These are phyloP conservation scores for Trichoderma guizhouense DNA, from an alignment of 2,329 filamentous ascomycete genomes.

Conservation along the genomic window DNA sequence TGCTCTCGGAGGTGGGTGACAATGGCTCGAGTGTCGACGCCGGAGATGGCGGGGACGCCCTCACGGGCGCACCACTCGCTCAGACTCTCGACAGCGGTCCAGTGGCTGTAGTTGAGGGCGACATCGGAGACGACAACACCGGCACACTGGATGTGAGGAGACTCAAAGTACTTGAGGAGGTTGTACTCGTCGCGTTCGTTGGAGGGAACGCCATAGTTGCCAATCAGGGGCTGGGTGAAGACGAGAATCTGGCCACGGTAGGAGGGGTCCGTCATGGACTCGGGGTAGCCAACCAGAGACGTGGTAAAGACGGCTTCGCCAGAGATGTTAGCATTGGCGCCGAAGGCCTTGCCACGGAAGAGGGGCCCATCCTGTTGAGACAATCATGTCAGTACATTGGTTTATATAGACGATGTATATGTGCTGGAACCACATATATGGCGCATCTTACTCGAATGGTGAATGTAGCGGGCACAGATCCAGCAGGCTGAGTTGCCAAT, in stretches of 20 bases:
- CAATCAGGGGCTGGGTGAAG: conserved; percentile 96
- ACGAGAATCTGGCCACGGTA: conserved; percentile 95
- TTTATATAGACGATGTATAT: background rate
- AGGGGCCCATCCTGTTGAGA: conserved; percentile 75
- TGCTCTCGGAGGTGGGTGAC: conserved; percentile 95
- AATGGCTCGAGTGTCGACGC: conserved; percentile 94
- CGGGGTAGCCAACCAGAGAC: conserved; percentile 94
- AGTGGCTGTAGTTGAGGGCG: conserved; percentile 92
- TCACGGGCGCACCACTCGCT: conserved; percentile 93
- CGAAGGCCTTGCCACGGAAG: conserved; percentile 94
- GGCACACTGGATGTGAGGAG: conserved; percentile 92
- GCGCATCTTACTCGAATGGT: conserved; percentile 72
- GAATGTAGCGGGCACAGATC: conserved; percentile 67
- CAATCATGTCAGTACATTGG: conserved; percentile 7
- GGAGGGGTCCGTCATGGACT: conserved; percentile 86
- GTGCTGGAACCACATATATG: background rate
- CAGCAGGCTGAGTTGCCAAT: conserved; percentile 61
- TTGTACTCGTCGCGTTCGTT: conserved; percentile 80
- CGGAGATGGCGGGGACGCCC: conserved; percentile 92
- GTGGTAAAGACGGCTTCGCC: conserved; percentile 99
- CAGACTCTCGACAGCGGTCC: conserved; percentile 95
- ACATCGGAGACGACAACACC: conserved; percentile 96
- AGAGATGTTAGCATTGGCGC: conserved; percentile 93
- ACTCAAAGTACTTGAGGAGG: conserved; percentile 96
- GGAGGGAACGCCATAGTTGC: conserved; percentile 96